Evolutionary conservation across 441 rosid genomes (phyloP).

Genomic region (Populus hybrid): DNA sequence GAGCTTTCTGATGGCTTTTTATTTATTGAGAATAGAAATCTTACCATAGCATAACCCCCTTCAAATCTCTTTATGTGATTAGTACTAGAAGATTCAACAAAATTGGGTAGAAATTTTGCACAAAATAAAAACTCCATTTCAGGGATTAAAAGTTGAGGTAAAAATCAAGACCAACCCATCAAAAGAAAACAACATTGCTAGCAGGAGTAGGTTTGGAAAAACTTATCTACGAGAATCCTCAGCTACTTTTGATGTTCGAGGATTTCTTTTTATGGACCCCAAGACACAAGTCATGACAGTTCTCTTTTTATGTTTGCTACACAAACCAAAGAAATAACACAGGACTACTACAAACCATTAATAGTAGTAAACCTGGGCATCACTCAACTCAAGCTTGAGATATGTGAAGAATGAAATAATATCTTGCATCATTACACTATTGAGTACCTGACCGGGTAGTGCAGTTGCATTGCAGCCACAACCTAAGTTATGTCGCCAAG

Average conservation of each 20-base stretch:
- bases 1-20: too few species aligned
- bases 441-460: background rate
- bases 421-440: background rate
- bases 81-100: too few species aligned
- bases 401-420: background rate
- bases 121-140: background rate
- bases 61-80: too few species aligned
- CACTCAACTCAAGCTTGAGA: background rate
- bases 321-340: background rate
- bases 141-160: background rate
- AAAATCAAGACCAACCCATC: background rate
- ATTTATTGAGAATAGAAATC: too few species aligned
- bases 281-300: background rate
- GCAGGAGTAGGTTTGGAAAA: background rate
- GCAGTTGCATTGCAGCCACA: background rate
- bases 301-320: background rate
- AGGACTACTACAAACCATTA: background rate
- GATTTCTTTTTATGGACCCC: background rate
- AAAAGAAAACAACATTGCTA: too few species aligned
- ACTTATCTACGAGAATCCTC: background rate
- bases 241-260: background rate
- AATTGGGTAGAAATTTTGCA: too few species aligned
- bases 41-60: too few species aligned
- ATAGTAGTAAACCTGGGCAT: background rate
- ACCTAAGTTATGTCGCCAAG: conserved; percentile 32